Conservation (phyloP, 2,329 filamentous ascomycete species). For the Allantophomopsis cytisporea region DNA sequence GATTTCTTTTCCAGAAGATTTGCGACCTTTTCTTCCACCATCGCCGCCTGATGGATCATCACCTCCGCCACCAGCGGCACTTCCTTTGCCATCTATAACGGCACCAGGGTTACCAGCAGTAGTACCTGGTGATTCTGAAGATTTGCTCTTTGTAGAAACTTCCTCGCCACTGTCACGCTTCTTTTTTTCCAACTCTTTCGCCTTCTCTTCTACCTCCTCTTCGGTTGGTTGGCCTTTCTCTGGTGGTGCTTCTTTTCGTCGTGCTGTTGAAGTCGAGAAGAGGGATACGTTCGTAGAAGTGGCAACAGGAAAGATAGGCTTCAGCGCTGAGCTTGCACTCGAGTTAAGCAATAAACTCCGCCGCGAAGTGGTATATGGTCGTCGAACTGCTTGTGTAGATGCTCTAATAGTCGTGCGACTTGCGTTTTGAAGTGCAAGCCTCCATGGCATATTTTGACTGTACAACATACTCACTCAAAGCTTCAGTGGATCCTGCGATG, state of each 20-base stretch:
- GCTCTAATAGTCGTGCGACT: slow-evolving; percentile 8
- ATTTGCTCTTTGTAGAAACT: slow-evolving; percentile 19
- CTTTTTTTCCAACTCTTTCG: slow-evolving; percentile 16
- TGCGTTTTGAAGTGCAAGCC: slow-evolving; percentile 30
- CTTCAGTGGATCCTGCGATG: not conserved
- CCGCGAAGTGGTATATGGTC: slow-evolving; percentile 10
- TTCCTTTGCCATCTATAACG: slow-evolving; percentile 13
- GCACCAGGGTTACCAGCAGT: slow-evolving; percentile 7
- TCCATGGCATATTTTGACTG: slow-evolving; percentile 51
- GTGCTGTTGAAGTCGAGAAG: slow-evolving; percentile 33
- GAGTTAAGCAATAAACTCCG: slow-evolving; percentile 3
- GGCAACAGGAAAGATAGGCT: slow-evolving; percentile 22
- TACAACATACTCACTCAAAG: slow-evolving; percentile 39
- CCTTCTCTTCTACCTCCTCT: slow-evolving; percentile 27
- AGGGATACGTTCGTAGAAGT: slow-evolving; percentile 32
- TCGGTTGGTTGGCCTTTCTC: slow-evolving; percentile 21
- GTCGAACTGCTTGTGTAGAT: slow-evolving; percentile 7
- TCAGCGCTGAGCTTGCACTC: slow-evolving; percentile 4
- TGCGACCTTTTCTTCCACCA: slow-evolving; percentile 59
- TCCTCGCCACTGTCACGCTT: slow-evolving; percentile 30
- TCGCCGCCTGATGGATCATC: slow-evolving; percentile 28
- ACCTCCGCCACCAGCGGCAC: slow-evolving; percentile 11
- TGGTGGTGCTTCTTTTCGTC: slow-evolving; percentile 23
- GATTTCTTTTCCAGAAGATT: slow-evolving; percentile 51
- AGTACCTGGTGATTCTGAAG: slow-evolving; percentile 4